Conservation (phyloP, 345 rosid species). For the Eucalyptus urophylla region DNA sequence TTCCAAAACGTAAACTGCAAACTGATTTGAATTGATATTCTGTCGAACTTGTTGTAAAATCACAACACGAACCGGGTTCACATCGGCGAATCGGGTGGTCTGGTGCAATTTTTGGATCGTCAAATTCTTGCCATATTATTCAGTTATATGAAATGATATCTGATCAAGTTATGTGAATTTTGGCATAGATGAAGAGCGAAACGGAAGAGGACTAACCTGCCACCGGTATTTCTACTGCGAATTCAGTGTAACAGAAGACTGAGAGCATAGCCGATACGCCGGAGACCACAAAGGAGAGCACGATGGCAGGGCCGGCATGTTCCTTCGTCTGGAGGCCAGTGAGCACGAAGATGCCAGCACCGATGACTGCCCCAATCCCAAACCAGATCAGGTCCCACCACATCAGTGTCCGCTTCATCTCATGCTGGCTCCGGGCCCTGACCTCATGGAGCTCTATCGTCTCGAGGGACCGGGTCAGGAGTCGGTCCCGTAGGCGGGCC, state of each 20-base stretch:
- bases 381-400: conserved; percentile 99
- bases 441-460: conserved; percentile 64
- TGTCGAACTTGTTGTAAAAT: neutral
- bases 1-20: neutral
- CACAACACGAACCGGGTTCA: accelerated
- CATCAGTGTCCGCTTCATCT: conserved; percentile 69
- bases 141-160: neutral
- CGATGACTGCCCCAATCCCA: conserved; percentile 82
- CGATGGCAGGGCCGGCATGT: conserved; percentile 69
- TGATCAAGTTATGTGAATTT: neutral
- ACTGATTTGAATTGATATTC: neutral
- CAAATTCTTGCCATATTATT: neutral
- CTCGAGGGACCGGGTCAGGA: conserved; percentile 56
- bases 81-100: neutral
- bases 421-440: conserved; percentile 63
- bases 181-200: neutral
- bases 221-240: conserved; percentile 92
- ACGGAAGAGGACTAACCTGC: conserved; percentile 15
- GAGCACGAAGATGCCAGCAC: conserved; percentile 85
- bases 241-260: conserved; percentile 92
- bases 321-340: conserved; percentile 60
- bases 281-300: conserved; percentile 65
- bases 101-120: neutral
- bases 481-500: conserved; percentile 35
- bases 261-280: conserved; percentile 90